Evolutionary conservation across 257 asterid species (phyloP).

Genomic region (Capsicum rhomboideum): DNA sequence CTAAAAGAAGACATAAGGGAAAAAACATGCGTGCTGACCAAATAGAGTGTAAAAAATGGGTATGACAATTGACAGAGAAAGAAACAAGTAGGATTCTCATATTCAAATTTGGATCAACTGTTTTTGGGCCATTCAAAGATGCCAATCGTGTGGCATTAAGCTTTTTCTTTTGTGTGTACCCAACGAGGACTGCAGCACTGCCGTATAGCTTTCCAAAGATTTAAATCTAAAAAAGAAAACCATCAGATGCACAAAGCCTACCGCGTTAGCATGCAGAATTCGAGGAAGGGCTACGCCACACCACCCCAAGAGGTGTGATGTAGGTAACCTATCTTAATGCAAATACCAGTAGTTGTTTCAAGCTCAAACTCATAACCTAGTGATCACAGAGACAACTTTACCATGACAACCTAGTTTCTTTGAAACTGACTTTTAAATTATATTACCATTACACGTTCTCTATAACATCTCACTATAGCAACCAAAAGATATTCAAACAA

Average conservation of each 20-base stretch:
- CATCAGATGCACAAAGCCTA: too few species aligned
- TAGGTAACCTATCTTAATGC: too few species aligned
- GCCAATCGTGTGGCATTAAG: constrained; percentile 51
- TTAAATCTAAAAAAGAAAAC: too few species aligned
- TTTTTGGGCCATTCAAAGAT: constrained; percentile 31
- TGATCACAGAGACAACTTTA: too few species aligned
- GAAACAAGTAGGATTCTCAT: constrained; percentile 6
- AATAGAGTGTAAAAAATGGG: neutral
- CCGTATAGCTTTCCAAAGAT: neutral
- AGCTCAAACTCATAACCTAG: too few species aligned
- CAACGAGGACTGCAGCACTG: constrained; percentile 1
- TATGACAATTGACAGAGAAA: neutral
- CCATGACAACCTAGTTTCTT: too few species aligned
- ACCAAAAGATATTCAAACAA: neutral
- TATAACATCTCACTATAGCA: neutral
- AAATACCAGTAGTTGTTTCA: too few species aligned
- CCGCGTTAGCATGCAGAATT: too few species aligned
- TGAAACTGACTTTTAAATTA: neutral
- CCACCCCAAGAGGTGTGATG: too few species aligned
- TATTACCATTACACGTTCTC: neutral
- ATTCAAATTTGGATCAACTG: constrained; percentile 7
- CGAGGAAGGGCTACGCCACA: too few species aligned
- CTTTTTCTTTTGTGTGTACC: neutral
- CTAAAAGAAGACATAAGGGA: neutral
- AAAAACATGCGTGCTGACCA: constrained; percentile 27